Evolutionary conservation across 441 rosid genomes (phyloP).

Genomic region (Manihot esculenta): DNA sequence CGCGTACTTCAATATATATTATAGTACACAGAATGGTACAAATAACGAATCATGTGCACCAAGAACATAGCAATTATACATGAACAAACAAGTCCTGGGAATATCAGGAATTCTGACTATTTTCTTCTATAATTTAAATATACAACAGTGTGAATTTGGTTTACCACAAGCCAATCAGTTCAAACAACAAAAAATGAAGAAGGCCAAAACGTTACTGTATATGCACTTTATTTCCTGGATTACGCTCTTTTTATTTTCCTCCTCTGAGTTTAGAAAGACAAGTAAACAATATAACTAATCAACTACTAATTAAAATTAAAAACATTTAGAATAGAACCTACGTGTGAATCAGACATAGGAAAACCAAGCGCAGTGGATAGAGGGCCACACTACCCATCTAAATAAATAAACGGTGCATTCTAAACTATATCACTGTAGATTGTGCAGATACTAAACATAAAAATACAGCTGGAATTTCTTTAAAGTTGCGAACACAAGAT

Average conservation of each 20-base stretch:
- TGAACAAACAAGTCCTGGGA: too few species aligned
- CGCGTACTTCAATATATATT: neutral
- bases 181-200: neutral
- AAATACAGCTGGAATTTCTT: neutral
- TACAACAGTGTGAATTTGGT: neutral
- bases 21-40: neutral
- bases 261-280: neutral
- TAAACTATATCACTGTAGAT: neutral
- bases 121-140: neutral
- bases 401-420: neutral
- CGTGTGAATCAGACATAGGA: neutral
- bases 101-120: neutral
- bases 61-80: slow-evolving; percentile 3
- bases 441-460: too few species aligned
- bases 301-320: neutral
- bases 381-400: neutral
- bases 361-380: neutral
- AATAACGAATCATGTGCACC: slow-evolving; percentile 6
- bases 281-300: neutral
- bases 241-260: neutral
- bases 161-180: neutral
- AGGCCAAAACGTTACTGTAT: neutral
- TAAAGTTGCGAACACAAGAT: neutral
- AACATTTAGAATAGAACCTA: neutral
- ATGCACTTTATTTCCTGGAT: neutral